Percentiles rank a stretch among this genome's conserved stretches.
These are phyloP conservation scores for Myxozyma melibiosi DNA, from an alignment of 805 yeast genomes.

Conservation along the genomic window DNA sequence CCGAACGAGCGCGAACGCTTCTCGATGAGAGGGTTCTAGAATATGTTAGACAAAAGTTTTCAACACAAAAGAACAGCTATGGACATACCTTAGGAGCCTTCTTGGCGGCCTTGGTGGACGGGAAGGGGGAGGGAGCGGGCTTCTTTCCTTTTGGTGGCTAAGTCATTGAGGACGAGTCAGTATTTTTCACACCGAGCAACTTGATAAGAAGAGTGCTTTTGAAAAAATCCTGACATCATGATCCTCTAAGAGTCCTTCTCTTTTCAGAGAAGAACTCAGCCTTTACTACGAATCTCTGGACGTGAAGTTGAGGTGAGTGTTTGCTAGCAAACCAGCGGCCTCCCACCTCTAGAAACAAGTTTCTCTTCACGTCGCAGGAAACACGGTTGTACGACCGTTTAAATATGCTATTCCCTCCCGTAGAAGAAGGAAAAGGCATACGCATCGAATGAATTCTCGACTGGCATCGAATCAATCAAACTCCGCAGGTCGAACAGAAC, in stretches of 20 bases:
- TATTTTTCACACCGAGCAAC: constrained; percentile 13
- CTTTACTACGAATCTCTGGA: background rate
- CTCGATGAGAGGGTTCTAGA: constrained; percentile 83
- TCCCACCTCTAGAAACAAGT: background rate
- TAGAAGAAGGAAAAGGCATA: background rate
- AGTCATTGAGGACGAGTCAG: constrained; percentile 47
- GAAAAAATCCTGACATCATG: constrained; percentile 23
- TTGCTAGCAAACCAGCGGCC: no score
- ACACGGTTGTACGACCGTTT: no score
- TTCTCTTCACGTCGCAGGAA: no score
- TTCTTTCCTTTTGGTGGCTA: constrained; percentile 72
- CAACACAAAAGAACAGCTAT: background rate
- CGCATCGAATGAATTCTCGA: constrained; percentile 2
- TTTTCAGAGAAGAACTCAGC: constrained; percentile 14
- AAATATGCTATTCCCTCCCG: no score
- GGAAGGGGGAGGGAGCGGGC: constrained; percentile 99
- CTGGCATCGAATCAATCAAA: constrained; percentile 3
- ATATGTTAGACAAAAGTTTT: constrained; percentile 17
- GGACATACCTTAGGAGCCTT: constrained; percentile 48
- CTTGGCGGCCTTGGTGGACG: constrained; percentile 59
- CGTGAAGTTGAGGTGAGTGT: no score
- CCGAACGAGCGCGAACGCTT: constrained; percentile 92
- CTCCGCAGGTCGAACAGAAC: constrained; percentile 7
- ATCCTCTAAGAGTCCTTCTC: constrained; percentile 29
- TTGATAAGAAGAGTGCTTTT: constrained; percentile 10